phyloP scores from a whole-genome alignment of 140 eudicot species.

The Senecio squalidus region DNA sequence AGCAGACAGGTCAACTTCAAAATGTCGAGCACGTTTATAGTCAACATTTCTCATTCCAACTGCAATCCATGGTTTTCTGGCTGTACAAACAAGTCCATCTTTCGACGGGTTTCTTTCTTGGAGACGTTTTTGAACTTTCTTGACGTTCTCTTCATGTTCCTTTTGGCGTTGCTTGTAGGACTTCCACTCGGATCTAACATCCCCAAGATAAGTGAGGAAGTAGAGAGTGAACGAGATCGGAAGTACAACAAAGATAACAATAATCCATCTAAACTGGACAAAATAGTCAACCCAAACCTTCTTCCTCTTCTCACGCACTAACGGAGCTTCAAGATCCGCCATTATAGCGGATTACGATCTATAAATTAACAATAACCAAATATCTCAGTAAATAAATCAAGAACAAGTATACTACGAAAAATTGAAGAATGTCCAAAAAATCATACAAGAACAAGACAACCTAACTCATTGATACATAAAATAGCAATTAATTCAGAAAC shows the following conservation, averaged over 20 bases:
- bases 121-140: constrained; percentile 88
- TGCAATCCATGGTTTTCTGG: constrained; percentile 96
- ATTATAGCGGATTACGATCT: constrained; percentile 30
- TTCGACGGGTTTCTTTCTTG: constrained; percentile 74
- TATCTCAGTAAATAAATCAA: not conserved
- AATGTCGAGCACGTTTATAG: constrained; percentile 91
- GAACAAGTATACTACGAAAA: not conserved
- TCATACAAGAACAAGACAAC: not conserved
- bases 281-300: constrained; percentile 80
- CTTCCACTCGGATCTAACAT: constrained; percentile 62
- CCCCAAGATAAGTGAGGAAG: constrained; percentile 89
- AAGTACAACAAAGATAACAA: constrained; percentile 86
- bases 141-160: constrained; percentile 84
- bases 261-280: constrained; percentile 86
- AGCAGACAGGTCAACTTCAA: constrained; percentile 95
- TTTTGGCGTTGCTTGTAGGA: constrained; percentile 78
- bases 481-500: too few species aligned
- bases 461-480: not conserved
- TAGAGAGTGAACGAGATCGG: constrained; percentile 77
- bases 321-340: constrained; percentile 88
- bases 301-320: constrained; percentile 88
- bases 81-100: constrained; percentile 96
- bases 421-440: not conserved
- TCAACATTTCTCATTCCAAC: constrained; percentile 98
- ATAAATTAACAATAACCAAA: not conserved